A percentile compares a stretch with the other conserved stretches of the same genome.
These are phyloP conservation scores for Miscanthus lutarioriparius DNA, from an alignment of 176 grass and related monocot genomes.

Conservation along the genomic window DNA sequence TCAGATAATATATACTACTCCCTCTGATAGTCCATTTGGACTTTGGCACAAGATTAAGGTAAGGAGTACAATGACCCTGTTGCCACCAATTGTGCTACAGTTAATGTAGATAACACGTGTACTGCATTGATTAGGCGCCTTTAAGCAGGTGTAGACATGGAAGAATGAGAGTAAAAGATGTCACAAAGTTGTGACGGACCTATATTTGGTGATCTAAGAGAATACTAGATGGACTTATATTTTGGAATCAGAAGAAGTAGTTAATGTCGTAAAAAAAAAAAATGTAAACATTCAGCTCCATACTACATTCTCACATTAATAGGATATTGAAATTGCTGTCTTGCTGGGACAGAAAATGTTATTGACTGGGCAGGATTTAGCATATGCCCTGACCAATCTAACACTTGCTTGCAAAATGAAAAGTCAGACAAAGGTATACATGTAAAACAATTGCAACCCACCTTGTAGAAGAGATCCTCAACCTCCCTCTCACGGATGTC, in stretches of 20 bases:
- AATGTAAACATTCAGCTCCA: not conserved
- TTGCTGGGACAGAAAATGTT: not conserved
- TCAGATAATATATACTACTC: not conserved
- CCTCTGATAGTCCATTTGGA: not conserved
- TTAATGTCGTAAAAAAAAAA: not conserved
- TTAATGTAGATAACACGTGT: not conserved
- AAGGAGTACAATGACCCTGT: not conserved
- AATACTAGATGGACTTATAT: not conserved
- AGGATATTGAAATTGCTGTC: not conserved
- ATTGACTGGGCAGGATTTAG: not conserved
- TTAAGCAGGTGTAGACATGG: not conserved
- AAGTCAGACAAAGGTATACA: not conserved
- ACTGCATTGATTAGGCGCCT: not conserved
- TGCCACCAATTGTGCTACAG: not conserved
- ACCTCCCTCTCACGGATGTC: constrained; percentile 94
- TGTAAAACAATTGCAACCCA: constrained; percentile 19
- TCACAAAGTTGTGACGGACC: not conserved
- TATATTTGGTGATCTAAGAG: not conserved
- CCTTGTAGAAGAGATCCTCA: constrained; percentile 97
- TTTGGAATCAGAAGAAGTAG: not conserved
- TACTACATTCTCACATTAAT: not conserved
- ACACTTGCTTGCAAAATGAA: not conserved
- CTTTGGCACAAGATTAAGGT: not conserved
- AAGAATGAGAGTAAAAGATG: not conserved
- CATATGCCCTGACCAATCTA: not conserved